A percentile compares a stretch with the other conserved stretches of the same genome.
Conservation (phyloP, 192 early-diverging fungal genomes). For the Phycomyces nitens region DNA sequence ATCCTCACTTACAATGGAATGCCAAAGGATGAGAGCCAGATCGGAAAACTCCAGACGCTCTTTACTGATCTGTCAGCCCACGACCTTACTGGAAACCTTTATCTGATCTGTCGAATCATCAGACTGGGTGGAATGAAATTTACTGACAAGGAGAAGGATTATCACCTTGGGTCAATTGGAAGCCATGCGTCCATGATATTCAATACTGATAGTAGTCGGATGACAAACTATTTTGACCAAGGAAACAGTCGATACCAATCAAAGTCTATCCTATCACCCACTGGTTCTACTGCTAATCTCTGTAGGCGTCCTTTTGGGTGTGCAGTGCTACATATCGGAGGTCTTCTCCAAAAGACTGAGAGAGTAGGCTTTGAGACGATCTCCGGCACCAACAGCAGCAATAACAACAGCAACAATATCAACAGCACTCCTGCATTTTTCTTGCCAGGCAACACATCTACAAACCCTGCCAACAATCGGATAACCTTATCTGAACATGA, state of each 20-base stretch:
- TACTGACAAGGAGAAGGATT: constrained; percentile 45
- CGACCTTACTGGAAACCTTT: constrained; percentile 50
- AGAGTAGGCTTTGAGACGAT: neutral
- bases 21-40: constrained; percentile 42
- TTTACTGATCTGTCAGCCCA: constrained; percentile 56
- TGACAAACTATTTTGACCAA: constrained; percentile 8
- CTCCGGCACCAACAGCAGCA: neutral
- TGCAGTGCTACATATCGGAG: constrained; percentile 50
- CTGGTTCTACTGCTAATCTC: constrained; percentile 12
- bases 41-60: constrained; percentile 48
- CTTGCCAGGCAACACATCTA: neutral
- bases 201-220: constrained; percentile 4
- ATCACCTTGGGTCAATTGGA: constrained; percentile 17
- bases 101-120: constrained; percentile 60
- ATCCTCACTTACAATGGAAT: constrained; percentile 52
- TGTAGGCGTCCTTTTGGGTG: constrained; percentile 62
- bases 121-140: constrained; percentile 61
- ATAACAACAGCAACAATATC: constrained; percentile 1
- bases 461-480: constrained; percentile 5
- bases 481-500: constrained; percentile 33
- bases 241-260: neutral
- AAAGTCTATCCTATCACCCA: neutral
- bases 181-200: constrained; percentile 27
- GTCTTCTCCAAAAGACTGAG: constrained; percentile 37
- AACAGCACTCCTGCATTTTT: neutral